These are phyloP conservation scores for Colletotrichum sp. DNA, from an alignment of 2,329 filamentous ascomycete species.

Conservation along the genomic window DNA sequence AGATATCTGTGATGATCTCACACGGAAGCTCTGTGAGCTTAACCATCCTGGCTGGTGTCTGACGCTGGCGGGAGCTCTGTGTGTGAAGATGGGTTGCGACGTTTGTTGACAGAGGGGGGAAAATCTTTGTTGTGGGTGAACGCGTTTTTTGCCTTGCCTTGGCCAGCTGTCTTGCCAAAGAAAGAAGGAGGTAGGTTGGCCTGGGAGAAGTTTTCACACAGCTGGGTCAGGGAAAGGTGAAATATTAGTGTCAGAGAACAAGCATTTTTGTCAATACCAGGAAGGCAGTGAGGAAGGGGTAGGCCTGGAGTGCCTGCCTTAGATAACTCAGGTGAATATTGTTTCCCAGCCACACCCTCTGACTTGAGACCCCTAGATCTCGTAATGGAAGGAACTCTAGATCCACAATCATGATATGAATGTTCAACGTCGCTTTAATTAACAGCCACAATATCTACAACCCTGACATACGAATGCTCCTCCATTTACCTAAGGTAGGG, in stretches of 20 bases:
- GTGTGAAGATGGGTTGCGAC: background rate
- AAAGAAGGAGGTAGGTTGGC: background rate
- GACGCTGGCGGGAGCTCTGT: no score
- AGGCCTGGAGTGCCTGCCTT: background rate
- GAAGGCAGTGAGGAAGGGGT: background rate
- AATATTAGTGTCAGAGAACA: background rate
- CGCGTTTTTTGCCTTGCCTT: background rate
- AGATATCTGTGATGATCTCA: background rate
- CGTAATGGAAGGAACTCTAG: no score
- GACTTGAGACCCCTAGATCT: no score
- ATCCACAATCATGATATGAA: background rate
- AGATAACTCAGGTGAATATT: background rate
- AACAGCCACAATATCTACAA: background rate
- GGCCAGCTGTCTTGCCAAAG: fast-evolving
- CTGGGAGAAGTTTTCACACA: fast-evolving
- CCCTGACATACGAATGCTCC: fast-evolving
- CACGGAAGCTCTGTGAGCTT: background rate
- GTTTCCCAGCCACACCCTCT: background rate
- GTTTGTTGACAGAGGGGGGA: background rate
- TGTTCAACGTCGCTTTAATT: background rate
- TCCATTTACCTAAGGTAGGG: background rate
- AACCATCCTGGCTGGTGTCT: background rate
- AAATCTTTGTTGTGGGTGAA: background rate
- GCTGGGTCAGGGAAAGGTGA: background rate
- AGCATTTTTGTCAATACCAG: background rate